Percentiles rank a stretch among this genome's conserved stretches.
These are phyloP conservation scores for Starmerella cellae DNA, from an alignment of 805 yeast genomes.

Conservation along the genomic window DNA sequence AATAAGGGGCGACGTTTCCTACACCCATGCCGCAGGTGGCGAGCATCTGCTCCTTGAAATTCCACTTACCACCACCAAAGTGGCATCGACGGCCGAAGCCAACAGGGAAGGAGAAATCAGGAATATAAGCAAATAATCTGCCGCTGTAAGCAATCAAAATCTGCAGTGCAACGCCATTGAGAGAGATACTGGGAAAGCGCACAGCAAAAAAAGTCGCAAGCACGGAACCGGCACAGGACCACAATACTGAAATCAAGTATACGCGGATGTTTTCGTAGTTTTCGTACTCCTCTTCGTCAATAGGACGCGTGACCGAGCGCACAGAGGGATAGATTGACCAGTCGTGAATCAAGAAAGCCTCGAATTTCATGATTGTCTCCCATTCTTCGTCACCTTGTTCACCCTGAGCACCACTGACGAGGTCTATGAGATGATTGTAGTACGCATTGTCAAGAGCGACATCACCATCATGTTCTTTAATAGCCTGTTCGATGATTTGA, in stretches of 20 bases:
- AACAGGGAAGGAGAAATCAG: slow-evolving; percentile 12
- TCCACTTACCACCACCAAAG: slow-evolving; percentile 45
- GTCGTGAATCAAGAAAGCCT: slow-evolving; percentile 33
- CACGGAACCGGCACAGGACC: slow-evolving; percentile 39
- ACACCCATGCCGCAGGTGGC: slow-evolving; percentile 21
- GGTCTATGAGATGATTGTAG: slow-evolving; percentile 27
- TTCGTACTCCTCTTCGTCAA: slow-evolving; percentile 31
- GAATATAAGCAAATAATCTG: slow-evolving; percentile 27
- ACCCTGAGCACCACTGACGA: slow-evolving; percentile 15
- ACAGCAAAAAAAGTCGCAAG: slow-evolving; percentile 34
- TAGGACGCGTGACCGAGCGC: slow-evolving; percentile 41
- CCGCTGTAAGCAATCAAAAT: slow-evolving; percentile 52
- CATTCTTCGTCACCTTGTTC: slow-evolving; percentile 18
- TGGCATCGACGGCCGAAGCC: slow-evolving; percentile 9
- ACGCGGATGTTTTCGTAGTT: slow-evolving; percentile 39
- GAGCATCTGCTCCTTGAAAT: slow-evolving; percentile 20
- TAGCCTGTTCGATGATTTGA: slow-evolving; percentile 31
- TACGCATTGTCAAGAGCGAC: slow-evolving; percentile 34
- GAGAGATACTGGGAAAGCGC: slow-evolving; percentile 41
- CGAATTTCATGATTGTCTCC: slow-evolving; percentile 23
- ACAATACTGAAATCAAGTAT: slow-evolving; percentile 37
- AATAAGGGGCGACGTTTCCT: slow-evolving; percentile 16
- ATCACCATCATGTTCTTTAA: slow-evolving; percentile 35
- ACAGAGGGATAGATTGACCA: slow-evolving; percentile 53
- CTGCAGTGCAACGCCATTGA: slow-evolving; percentile 43